These are phyloP conservation scores for Rhynchosporium agropyri DNA, from an alignment of 2,329 filamentous ascomycete genomes.

Conservation along the genomic window DNA sequence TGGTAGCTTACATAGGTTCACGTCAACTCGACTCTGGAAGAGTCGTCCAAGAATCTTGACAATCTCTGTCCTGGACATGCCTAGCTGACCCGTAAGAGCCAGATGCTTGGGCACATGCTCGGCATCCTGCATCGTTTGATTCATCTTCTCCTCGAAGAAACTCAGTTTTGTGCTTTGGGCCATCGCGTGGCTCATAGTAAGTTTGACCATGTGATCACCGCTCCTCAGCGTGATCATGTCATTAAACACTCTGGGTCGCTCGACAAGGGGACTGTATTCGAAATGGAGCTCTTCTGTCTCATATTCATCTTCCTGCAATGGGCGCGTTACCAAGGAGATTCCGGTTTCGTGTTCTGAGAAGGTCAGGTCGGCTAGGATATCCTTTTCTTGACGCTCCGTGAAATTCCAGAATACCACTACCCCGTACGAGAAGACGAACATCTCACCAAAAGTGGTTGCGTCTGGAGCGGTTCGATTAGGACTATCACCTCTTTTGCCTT, in stretches of 20 bases:
- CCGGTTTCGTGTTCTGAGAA: constrained; percentile 74
- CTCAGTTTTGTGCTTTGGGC: constrained; percentile 95
- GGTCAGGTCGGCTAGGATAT: constrained; percentile 90
- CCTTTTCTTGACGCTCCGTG: constrained; percentile 92
- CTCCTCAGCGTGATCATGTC: constrained; percentile 98
- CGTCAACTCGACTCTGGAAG: constrained; percentile 93
- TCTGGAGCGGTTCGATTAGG: constrained; percentile 67
- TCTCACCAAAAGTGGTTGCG: constrained; percentile 82
- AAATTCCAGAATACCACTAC: constrained; percentile 99
- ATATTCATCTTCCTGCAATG: constrained; percentile 85
- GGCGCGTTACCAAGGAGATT: constrained; percentile 72
- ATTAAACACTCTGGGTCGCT: constrained; percentile 91
- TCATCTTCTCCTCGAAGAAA: constrained; percentile 96
- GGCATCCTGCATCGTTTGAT: constrained; percentile 87
- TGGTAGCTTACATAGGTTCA: constrained; percentile 82
- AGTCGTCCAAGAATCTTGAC: constrained; percentile 87
- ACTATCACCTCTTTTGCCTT: constrained; percentile 50
- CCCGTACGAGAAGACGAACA: constrained; percentile 97
- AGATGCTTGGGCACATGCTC: constrained; percentile 89
- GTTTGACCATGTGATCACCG: constrained; percentile 97
- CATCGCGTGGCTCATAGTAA: constrained; percentile 96
- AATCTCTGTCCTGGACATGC: constrained; percentile 90
- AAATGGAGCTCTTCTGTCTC: constrained; percentile 99
- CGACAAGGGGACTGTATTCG: constrained; percentile 86
- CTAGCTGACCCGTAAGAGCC: constrained; percentile 84